These are phyloP conservation scores for Hordeum vulgare DNA, from an alignment of 176 grass and related monocot species.

Conservation along the genomic window MorexV3_pseudomolecules_assembly NC_058521.1:420256024-420256523, in stretches of 20 bases:
- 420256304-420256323: not conserved
- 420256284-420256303: not conserved
- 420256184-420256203: not conserved
- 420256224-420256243: not conserved
- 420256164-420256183: not conserved
- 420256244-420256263: not conserved
- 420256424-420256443: not conserved
- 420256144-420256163: not conserved
- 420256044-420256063: too few species aligned
- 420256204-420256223: not conserved
- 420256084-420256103: slow-evolving; percentile 5
- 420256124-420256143: not conserved
- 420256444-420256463: not conserved
- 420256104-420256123: not conserved
- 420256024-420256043: not conserved
- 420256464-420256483: not conserved
- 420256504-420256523: not conserved
- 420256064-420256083: not conserved
- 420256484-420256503: not conserved
- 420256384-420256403: not conserved
- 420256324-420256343: not conserved
- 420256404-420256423: not conserved
- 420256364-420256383: not conserved
- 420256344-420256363: not conserved
- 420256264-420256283: too few species aligned